These are phyloP conservation scores for Gossypium ekmanianum DNA, from an alignment of 345 rosid genomes.

Conservation along the genomic window DNA sequence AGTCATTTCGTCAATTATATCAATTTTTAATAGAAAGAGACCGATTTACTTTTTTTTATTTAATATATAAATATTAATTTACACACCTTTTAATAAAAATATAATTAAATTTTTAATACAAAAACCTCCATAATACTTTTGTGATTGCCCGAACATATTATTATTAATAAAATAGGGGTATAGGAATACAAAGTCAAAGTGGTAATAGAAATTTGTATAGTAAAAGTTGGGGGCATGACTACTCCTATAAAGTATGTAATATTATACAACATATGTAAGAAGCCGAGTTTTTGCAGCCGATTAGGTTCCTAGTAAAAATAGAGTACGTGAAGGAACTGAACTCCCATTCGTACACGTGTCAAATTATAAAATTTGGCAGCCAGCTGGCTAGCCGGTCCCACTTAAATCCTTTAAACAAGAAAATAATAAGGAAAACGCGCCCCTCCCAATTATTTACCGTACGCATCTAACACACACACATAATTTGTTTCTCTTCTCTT, in stretches of 20 bases:
- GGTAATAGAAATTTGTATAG: neutral
- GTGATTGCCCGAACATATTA: too few relatives aligned
- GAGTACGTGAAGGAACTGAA: constrained; percentile 54
- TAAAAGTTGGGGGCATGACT: neutral
- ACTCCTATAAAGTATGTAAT: neutral
- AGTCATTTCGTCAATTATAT: rapidly evolving
- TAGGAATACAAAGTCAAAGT: neutral
- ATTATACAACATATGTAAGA: too few relatives aligned
- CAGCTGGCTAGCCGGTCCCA: constrained; percentile 51
- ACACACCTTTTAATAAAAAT: too few relatives aligned
- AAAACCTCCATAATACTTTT: too few relatives aligned
- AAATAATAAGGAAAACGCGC: neutral
- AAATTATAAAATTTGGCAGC: constrained; percentile 27
- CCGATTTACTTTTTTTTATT: rapidly evolving
- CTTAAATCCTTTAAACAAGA: constrained; percentile 4
- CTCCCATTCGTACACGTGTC: constrained; percentile 58
- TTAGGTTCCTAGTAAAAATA: constrained; percentile 17
- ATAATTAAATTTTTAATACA: too few relatives aligned
- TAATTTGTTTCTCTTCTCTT: neutral
- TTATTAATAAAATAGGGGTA: neutral
- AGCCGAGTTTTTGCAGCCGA: constrained; percentile 14
- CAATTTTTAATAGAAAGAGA: too few relatives aligned
- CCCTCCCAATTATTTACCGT: constrained; percentile 23
- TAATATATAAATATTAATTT: too few relatives aligned
- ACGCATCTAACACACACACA: neutral